Conservation (phyloP, 2,329 filamentous ascomycete genomes). For the Zelopaecilomyces penicillatus region DNA sequence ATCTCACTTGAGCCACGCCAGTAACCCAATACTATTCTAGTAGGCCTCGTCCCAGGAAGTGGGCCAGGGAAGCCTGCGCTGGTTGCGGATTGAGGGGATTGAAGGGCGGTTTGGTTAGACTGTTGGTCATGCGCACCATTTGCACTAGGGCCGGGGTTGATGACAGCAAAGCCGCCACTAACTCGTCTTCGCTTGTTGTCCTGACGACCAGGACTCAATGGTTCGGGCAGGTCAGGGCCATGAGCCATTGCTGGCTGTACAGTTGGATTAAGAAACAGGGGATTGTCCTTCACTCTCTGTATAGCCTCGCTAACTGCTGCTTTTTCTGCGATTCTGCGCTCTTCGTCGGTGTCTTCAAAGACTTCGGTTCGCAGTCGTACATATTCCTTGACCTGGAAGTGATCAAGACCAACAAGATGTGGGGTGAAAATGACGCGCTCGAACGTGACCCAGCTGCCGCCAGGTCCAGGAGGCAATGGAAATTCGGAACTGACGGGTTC, state of each 20-base stretch:
- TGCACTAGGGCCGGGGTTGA: constrained; percentile 19
- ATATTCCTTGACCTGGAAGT: constrained; percentile 54
- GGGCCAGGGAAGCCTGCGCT: constrained; percentile 24
- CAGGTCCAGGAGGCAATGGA: constrained; percentile 48
- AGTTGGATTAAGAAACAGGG: constrained; percentile 33
- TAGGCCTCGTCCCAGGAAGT: constrained; percentile 45
- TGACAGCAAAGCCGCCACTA: constrained; percentile 27
- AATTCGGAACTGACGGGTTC: constrained; percentile 37
- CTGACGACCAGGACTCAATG: constrained; percentile 19
- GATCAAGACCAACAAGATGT: constrained; percentile 46
- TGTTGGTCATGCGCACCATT: constrained; percentile 12
- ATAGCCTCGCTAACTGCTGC: constrained; percentile 40
- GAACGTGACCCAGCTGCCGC: constrained; percentile 57
- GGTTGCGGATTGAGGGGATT: constrained; percentile 3
- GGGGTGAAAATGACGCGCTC: constrained; percentile 50
- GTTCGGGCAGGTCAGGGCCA: constrained; percentile 40
- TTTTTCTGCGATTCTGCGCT: constrained; percentile 29
- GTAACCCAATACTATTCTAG: constrained; percentile 49
- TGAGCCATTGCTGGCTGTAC: constrained; percentile 41
- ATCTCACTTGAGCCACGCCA: constrained; percentile 48
- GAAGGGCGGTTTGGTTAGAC: constrained; percentile 3
- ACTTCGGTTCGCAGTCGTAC: constrained; percentile 44
- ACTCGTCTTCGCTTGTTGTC: constrained; percentile 42
- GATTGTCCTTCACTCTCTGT: constrained; percentile 33
- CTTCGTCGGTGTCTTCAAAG: constrained; percentile 28